Evolutionary conservation across 2,329 filamentous ascomycete species (phyloP).

Genomic region (Penicillium sp.): DNA sequence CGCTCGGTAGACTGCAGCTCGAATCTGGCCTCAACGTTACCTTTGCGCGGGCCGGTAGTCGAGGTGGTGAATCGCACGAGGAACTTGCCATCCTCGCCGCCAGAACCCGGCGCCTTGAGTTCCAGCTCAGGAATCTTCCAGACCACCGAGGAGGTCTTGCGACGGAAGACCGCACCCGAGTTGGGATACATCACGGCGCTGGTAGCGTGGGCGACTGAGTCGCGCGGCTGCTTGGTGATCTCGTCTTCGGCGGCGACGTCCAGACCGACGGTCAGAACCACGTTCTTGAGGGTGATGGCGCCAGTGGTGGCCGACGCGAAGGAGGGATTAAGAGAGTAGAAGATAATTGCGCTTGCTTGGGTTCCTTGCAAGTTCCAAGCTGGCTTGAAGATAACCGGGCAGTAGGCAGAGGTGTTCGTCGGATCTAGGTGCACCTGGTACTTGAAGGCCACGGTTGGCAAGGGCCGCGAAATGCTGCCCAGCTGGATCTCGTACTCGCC

Average conservation of each 20-base stretch:
- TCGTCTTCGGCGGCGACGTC: conserved; percentile 43
- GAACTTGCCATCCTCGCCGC: conserved; percentile 66
- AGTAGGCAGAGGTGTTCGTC: conserved; percentile 57
- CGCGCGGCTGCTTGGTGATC: conserved; percentile 49
- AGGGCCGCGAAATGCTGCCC: conserved; percentile 67
- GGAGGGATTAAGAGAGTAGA: conserved; percentile 79
- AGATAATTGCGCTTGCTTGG: conserved; percentile 82
- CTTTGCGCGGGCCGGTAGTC: conserved; percentile 68
- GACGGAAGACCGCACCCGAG: conserved; percentile 46
- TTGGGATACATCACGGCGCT: conserved; percentile 51
- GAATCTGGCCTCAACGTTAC: conserved; percentile 81
- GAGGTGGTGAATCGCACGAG: conserved; percentile 81
- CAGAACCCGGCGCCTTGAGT: conserved; percentile 46
- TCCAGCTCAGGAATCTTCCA: conserved; percentile 53
- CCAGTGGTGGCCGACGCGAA: conserved; percentile 52
- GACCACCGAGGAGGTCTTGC: conserved; percentile 48
- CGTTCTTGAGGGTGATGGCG: conserved; percentile 68
- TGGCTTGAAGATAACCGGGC: conserved; percentile 72
- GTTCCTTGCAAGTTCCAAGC: conserved; percentile 81
- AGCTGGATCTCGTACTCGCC: conserved; percentile 81
- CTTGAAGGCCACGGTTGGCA: conserved; percentile 76
- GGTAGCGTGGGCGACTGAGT: conserved; percentile 41
- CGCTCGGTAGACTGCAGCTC: conserved; percentile 61
- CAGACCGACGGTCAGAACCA: conserved; percentile 66
- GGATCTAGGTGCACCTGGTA: conserved; percentile 81